These are phyloP conservation scores for Orbilia brochopaga DNA, from an alignment of 2,329 filamentous ascomycete species.

Conservation along the genomic window DNA sequence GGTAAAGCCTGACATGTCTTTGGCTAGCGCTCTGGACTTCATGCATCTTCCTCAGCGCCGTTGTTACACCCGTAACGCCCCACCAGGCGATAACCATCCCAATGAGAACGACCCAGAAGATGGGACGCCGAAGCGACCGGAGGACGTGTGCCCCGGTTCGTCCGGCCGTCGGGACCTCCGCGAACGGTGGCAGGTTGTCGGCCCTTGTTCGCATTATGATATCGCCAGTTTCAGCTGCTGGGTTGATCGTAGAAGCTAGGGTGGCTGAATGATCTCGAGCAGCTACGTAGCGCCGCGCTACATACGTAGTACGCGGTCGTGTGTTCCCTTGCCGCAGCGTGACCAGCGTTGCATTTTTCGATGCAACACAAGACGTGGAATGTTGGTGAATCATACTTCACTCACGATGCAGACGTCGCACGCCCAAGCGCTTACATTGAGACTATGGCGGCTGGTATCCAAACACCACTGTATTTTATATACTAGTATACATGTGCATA, in stretches of 20 bases:
- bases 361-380: slow-evolving; percentile 17
- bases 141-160: slow-evolving; percentile 42
- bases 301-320: neutral
- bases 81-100: slow-evolving; percentile 47
- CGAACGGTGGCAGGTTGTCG: slow-evolving; percentile 43
- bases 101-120: slow-evolving; percentile 41
- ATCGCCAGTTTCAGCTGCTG: neutral
- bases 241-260: neutral
- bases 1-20: slow-evolving; percentile 34
- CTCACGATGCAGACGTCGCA: neutral
- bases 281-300: neutral
- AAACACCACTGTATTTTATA: slow-evolving; percentile 13
- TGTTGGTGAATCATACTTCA: neutral
- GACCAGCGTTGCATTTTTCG: slow-evolving; percentile 20
- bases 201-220: slow-evolving; percentile 37
- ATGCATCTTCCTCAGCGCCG: slow-evolving; percentile 42
- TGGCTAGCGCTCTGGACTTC: slow-evolving; percentile 21
- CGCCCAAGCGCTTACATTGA: too few relatives aligned
- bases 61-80: slow-evolving; percentile 43
- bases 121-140: slow-evolving; percentile 39
- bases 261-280: slow-evolving; percentile 11
- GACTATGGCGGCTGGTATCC: too few relatives aligned
- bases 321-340: slow-evolving; percentile 8
- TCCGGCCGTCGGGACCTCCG: slow-evolving; percentile 28
- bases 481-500: slow-evolving; percentile 11